Evolutionary conservation across 2,329 filamentous ascomycete species (phyloP).

Genomic region (Ilyonectria destructans): DNA sequence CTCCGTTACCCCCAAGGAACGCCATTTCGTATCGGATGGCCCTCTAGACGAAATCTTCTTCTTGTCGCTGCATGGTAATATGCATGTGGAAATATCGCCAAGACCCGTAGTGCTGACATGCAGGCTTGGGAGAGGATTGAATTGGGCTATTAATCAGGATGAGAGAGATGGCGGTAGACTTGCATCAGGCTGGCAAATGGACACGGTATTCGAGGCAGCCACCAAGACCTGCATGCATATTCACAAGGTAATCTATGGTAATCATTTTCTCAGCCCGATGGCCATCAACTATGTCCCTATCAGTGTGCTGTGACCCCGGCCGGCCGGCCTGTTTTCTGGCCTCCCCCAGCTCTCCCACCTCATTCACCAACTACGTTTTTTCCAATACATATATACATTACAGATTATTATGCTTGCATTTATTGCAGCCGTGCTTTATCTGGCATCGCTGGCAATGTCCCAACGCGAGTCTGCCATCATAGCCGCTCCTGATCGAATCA

Average conservation of each 20-base stretch:
- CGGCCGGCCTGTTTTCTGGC: background rate
- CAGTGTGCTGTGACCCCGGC: background rate
- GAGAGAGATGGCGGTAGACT: too few relatives aligned
- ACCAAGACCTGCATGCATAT: background rate
- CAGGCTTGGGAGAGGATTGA: too few relatives aligned
- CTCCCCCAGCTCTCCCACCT: background rate
- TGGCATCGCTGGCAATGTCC: background rate
- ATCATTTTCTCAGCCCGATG: background rate
- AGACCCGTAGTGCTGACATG: too few relatives aligned
- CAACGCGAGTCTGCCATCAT: background rate
- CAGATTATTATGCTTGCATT: background rate
- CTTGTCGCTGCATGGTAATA: too few relatives aligned
- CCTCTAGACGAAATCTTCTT: too few relatives aligned
- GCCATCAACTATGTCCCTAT: background rate
- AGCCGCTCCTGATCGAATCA: background rate
- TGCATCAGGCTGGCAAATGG: too few relatives aligned
- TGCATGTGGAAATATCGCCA: too few relatives aligned
- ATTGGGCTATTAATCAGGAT: too few relatives aligned
- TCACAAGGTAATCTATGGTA: background rate
- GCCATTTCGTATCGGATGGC: too few relatives aligned
- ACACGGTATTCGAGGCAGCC: background rate
- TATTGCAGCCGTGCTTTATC: background rate
- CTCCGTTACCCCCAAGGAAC: too few relatives aligned
- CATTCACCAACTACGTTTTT: background rate
- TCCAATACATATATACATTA: background rate